These are phyloP conservation scores for Tilletia caries DNA, from an alignment of 1,284 basidiomycete genomes.

Conservation along the genomic window DNA sequence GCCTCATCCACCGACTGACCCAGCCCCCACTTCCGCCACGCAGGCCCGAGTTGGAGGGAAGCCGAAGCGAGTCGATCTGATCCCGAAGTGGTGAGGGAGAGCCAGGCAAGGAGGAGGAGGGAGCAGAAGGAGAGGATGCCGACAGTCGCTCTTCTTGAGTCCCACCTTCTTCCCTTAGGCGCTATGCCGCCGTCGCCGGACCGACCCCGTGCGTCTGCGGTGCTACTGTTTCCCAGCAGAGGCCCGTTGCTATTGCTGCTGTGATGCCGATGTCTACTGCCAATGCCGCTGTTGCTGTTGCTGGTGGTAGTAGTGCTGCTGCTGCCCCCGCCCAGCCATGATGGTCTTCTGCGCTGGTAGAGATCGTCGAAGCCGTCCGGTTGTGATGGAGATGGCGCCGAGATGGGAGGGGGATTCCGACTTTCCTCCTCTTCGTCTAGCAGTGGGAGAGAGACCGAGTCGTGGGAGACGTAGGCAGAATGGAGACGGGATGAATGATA, in stretches of 20 bases:
- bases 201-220: too few relatives aligned
- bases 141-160: not conserved
- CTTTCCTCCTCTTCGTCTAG: too few relatives aligned
- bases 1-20: not conserved
- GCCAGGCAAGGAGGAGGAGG: not conserved
- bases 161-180: constrained; percentile 1
- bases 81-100: not conserved
- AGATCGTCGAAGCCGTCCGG: not conserved
- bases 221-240: not conserved
- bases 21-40: not conserved
- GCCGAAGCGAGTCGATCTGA: not conserved
- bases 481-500: too few relatives aligned
- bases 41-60: not conserved
- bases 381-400: not conserved
- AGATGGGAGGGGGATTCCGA: not conserved
- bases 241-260: not conserved
- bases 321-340: not conserved
- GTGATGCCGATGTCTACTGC: not conserved
- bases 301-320: not conserved
- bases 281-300: not conserved
- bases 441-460: too few relatives aligned
- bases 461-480: too few relatives aligned
- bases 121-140: constrained; percentile 5
- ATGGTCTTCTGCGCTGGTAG: not conserved
- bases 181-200: too few relatives aligned